phyloP scores from a whole-genome alignment of 768 basidiomycete species.

The Xerocomus spinulosus region DNA sequence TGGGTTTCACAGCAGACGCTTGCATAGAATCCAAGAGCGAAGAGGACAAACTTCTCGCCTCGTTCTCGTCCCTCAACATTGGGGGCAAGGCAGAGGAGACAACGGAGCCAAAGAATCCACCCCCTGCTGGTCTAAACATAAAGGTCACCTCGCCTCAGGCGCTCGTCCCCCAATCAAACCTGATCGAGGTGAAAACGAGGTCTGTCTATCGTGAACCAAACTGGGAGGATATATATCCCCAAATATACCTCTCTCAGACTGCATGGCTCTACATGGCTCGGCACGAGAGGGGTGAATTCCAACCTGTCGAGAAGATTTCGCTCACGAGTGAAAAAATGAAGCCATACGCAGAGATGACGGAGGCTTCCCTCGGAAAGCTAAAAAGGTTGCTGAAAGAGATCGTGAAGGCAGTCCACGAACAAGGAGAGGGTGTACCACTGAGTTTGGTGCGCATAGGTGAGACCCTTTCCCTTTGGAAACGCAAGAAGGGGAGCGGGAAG shows the following conservation, averaged over 20 bases:
- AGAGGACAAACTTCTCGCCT: slow-evolving; percentile 25
- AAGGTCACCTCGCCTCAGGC: slow-evolving; percentile 22
- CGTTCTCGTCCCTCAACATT: slow-evolving; percentile 24
- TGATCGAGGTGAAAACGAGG: slow-evolving; percentile 37
- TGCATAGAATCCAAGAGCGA: slow-evolving; percentile 14
- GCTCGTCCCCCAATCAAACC: slow-evolving; percentile 32
- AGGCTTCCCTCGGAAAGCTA: slow-evolving; percentile 22
- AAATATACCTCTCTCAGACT: slow-evolving; percentile 68
- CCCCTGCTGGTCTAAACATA: slow-evolving; percentile 14
- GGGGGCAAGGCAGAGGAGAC: neutral
- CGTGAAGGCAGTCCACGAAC: slow-evolving; percentile 43
- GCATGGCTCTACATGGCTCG: slow-evolving; percentile 54
- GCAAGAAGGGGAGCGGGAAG: slow-evolving; percentile 31
- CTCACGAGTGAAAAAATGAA: slow-evolving; percentile 31
- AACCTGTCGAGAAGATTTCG: slow-evolving; percentile 42
- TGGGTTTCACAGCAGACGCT: slow-evolving; percentile 56
- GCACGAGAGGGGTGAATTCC: slow-evolving; percentile 54
- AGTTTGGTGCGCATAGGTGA: slow-evolving; percentile 48
- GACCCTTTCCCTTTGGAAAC: slow-evolving; percentile 46
- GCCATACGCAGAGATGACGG: slow-evolving; percentile 17
- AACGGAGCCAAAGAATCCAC: neutral
- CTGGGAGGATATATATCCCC: slow-evolving; percentile 61
- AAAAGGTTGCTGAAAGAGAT: slow-evolving; percentile 35
- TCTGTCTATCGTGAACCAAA: slow-evolving; percentile 32
- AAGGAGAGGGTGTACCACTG: slow-evolving; percentile 49